Evolutionary conservation across 2,329 filamentous ascomycete species (phyloP), one percentile per base, ranked within the genome.

Genomic region (Claviceps monticola): DNA sequence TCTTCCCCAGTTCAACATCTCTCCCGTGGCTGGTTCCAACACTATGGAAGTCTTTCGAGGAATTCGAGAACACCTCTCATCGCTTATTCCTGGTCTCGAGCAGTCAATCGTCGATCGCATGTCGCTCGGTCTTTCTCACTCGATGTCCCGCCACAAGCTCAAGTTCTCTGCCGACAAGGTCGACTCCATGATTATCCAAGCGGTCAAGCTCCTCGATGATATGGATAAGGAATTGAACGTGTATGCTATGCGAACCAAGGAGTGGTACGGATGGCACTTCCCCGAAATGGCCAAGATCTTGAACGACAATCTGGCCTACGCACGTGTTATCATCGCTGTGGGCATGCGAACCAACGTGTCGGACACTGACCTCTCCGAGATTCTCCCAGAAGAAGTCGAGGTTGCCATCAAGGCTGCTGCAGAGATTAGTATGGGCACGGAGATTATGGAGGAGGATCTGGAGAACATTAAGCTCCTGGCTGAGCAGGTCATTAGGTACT

Each of bases 191-290:
- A 95, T 98, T 65, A 90, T 98, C 53, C 93, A 98, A 73, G 90
- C 90, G 53, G 93, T 98, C 66, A 84, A 86, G 57, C 80, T 96
- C 49, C 78, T 98, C 46, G 93, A 98, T 66, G 93, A 98, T 58
- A 75, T 98, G 56, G 93, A 98, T 75, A 98, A 98, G 78, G 93
- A 98, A 71, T 76, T 98, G 57, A 98, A 98, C 75, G 93, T 88
- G 61, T 97, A 96, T 66, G 91, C 93, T 58, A 98, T 98, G 93
- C 80, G 93, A 68, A 89, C 96, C 56, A 97, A 97, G 82, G 93
- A 98, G 71, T 98, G 93, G 93, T 98, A 98, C 67, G 93, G 93
- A 63, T 98, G 93, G 93, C 93, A 97, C 72, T 98, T 97, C 75
- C 93, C 93, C 42, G 93, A 98, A 74, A 83, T 98, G 78, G 90